Evolutionary conservation across 805 yeast genomes (phyloP).

Genomic region (Cyberlindnera veronae): DNA sequence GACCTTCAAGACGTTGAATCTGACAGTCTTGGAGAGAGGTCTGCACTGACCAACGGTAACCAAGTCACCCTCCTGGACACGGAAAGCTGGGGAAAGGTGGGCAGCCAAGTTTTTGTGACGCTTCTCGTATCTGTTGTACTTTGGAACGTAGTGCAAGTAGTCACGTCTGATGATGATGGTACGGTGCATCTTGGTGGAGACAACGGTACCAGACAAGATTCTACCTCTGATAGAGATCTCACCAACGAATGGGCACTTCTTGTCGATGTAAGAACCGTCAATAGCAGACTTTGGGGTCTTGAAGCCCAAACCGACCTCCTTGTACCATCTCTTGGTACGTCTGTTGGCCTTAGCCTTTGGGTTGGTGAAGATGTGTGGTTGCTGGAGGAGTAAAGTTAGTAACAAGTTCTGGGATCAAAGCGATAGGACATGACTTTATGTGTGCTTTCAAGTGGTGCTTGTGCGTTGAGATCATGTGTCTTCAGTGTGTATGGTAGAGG

Average conservation of each 20-base stretch:
- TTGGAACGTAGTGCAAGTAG: constrained; percentile 99
- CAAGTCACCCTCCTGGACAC: constrained; percentile 97
- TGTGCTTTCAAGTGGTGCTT: no score
- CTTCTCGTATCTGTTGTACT: constrained; percentile 99
- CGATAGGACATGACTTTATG: no score
- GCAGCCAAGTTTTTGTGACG: constrained; percentile 99
- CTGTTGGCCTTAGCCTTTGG: constrained; percentile 98
- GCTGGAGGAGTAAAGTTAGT: constrained; percentile 62
- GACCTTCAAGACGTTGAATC: constrained; percentile 99
- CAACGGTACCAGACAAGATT: constrained; percentile 99
- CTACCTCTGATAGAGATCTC: constrained; percentile 98
- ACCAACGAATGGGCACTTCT: constrained; percentile 99
- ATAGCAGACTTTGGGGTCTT: constrained; percentile 99
- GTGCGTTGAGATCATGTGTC: no score
- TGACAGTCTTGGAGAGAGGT: constrained; percentile 99
- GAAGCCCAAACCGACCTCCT: constrained; percentile 99
- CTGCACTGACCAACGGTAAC: constrained; percentile 99
- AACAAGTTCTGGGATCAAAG: no score
- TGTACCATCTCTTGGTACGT: constrained; percentile 99
- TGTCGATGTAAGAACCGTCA: constrained; percentile 98
- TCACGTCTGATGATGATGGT: constrained; percentile 99
- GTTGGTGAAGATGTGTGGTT: constrained; percentile 99
- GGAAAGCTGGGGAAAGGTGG: constrained; percentile 99
- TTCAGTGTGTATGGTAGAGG: no score
- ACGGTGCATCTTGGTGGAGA: constrained; percentile 99